These are phyloP conservation scores for Ogataea pilisensis DNA, from an alignment of 805 yeast genomes.

Conservation along the genomic window DNA sequence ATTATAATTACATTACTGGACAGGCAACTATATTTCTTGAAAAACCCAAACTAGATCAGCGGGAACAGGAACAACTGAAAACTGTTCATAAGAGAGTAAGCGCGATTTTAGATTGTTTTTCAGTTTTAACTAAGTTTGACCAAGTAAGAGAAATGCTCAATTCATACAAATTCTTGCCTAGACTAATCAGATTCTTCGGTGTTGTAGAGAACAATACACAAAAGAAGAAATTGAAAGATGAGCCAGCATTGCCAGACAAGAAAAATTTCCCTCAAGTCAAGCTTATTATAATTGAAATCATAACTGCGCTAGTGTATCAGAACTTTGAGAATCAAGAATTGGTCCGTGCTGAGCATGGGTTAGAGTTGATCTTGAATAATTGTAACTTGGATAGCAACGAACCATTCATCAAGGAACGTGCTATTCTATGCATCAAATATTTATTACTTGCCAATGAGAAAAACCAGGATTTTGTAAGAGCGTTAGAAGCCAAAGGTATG, in stretches of 20 bases:
- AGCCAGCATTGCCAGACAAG: constrained; percentile 12
- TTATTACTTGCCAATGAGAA: constrained; percentile 56
- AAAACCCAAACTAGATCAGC: constrained; percentile 1
- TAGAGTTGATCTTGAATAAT: constrained; percentile 68
- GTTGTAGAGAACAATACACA: constrained; percentile 39
- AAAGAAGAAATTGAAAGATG: constrained; percentile 32
- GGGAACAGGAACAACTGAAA: constrained; percentile 8
- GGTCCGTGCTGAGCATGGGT: constrained; percentile 60
- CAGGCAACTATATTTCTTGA: constrained; percentile 17
- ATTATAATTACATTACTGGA: constrained; percentile 22
- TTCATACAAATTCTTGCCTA: constrained; percentile 35
- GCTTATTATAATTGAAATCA: constrained; percentile 59
- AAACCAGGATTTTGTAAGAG: constrained; percentile 75
- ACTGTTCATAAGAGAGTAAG: constrained; percentile 16
- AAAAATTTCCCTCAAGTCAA: constrained; percentile 61
- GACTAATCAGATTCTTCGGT: constrained; percentile 35
- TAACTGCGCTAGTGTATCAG: constrained; percentile 53
- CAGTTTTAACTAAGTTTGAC: constrained; percentile 39
- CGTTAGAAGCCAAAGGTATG: constrained; percentile 69
- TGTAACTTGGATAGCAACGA: constrained; percentile 86
- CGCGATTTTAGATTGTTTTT: constrained; percentile 37
- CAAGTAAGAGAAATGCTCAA: constrained; percentile 38
- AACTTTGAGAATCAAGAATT: constrained; percentile 60
- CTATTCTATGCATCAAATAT: constrained; percentile 73
- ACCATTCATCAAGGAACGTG: constrained; percentile 81